phyloP scores from a whole-genome alignment of 345 rosid species.

The Populus euphratica region DNA sequence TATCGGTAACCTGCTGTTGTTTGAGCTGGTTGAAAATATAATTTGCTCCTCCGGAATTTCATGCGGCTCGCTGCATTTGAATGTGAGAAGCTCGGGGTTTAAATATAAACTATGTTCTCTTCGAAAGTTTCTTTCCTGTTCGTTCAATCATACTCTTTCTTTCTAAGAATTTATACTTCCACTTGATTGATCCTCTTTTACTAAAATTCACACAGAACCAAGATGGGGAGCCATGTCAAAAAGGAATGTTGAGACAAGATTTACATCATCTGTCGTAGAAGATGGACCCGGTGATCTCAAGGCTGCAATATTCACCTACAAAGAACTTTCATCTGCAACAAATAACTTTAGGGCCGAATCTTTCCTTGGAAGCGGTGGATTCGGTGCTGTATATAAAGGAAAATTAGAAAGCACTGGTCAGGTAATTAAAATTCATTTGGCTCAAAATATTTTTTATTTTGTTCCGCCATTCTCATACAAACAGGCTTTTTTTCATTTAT shows the following conservation, averaged over 20 bases:
- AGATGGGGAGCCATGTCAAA: neutral
- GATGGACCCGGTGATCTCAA: neutral
- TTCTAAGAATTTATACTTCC: too few species aligned
- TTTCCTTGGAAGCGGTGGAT: slow-evolving; percentile 77
- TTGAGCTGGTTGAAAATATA: too few species aligned
- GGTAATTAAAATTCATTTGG: slow-evolving; percentile 31
- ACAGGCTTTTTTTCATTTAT: neutral
- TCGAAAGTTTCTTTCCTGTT: too few species aligned
- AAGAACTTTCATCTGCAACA: slow-evolving; percentile 63
- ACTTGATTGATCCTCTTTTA: neutral
- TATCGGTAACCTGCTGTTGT: too few species aligned
- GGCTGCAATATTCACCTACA: slow-evolving; percentile 42
- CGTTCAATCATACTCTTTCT: too few species aligned
- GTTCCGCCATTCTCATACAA: neutral
- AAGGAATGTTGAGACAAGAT: slow-evolving; percentile 10
- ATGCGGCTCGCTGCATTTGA: too few species aligned
- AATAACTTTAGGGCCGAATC: slow-evolving; percentile 40
- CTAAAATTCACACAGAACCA: neutral
- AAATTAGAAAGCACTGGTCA: slow-evolving; percentile 38
- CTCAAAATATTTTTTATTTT: neutral
- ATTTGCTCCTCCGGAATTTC: too few species aligned
- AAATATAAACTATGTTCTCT: too few species aligned
- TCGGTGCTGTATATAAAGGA: slow-evolving; percentile 70
- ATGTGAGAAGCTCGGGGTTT: too few species aligned
- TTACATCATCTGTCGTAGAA: slow-evolving; percentile 12